phyloP scores from a whole-genome alignment of 202 grass and related monocot species.

The Saccharum hybrid region DNA sequence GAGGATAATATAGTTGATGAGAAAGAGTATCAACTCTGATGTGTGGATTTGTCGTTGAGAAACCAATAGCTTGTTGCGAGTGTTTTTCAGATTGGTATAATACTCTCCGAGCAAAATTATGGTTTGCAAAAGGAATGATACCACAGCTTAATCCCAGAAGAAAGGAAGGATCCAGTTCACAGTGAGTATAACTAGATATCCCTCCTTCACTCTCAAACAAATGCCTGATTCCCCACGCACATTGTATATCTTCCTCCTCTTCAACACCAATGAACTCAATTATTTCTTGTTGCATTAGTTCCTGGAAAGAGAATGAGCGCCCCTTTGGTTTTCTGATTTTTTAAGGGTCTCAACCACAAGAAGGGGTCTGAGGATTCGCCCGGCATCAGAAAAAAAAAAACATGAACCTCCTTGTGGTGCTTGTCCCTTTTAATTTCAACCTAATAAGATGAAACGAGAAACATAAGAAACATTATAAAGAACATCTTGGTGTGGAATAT shows the following conservation, averaged over 20 bases:
- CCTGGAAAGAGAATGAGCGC: slow-evolving; percentile 60
- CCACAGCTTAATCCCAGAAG: slow-evolving; percentile 86
- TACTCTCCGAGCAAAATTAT: slow-evolving; percentile 93
- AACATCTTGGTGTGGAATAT: slow-evolving; percentile 2
- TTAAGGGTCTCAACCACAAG: slow-evolving; percentile 87
- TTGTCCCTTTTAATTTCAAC: slow-evolving; percentile 95
- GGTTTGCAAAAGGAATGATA: slow-evolving; percentile 89
- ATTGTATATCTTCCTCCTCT: slow-evolving; percentile 88
- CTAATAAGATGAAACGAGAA: slow-evolving; percentile 51
- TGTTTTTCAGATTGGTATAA: slow-evolving; percentile 94
- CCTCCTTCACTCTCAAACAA: slow-evolving; percentile 56
- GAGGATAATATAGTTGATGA: slow-evolving; percentile 92
- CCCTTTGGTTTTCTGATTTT: slow-evolving; percentile 75
- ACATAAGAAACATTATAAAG: slow-evolving; percentile 35
- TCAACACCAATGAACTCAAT: slow-evolving; percentile 91
- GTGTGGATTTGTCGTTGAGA: slow-evolving; percentile 81
- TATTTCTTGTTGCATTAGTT: slow-evolving; percentile 86
- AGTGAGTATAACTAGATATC: slow-evolving; percentile 68
- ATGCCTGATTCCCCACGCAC: slow-evolving; percentile 87
- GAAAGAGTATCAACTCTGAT: slow-evolving; percentile 89
- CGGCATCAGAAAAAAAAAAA: slow-evolving; percentile 91
- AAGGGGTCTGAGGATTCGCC: slow-evolving; percentile 90
- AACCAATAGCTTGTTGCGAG: slow-evolving; percentile 94
- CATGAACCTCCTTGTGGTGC: slow-evolving; percentile 79
- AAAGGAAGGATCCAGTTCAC: slow-evolving; percentile 87